A percentile compares a stretch with the other conserved stretches of the same genome.
Conservation (phyloP, 1,139 yeast species). For the Meyerozyma athensensis region DNA sequence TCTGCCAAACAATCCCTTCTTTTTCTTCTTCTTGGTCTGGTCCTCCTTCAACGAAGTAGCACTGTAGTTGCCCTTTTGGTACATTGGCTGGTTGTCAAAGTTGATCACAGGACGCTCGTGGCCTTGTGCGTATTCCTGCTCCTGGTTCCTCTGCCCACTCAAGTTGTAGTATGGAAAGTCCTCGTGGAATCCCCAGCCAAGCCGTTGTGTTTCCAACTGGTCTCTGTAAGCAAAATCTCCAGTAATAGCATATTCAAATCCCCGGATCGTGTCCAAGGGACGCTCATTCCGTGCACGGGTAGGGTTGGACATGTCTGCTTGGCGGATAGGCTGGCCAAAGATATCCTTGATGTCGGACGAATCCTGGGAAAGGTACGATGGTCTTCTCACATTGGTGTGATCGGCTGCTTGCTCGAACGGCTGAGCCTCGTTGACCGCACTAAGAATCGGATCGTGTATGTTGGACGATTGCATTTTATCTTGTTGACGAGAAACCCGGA, state of each 20-base stretch:
- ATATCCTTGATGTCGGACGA: conserved; percentile 59
- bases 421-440: conserved; percentile 91
- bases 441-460: conserved; percentile 82
- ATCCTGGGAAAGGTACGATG: conserved; percentile 21
- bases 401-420: conserved; percentile 82
- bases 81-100: conserved; percentile 53
- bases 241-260: conserved; percentile 88
- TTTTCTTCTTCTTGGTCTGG: conserved; percentile 36
- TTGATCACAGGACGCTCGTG: conserved; percentile 29
- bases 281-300: conserved; percentile 89
- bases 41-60: conserved; percentile 37
- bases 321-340: conserved; percentile 71
- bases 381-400: conserved; percentile 20
- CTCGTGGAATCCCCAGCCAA: conserved; percentile 72
- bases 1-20: conserved; percentile 74
- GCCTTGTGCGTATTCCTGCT: conserved; percentile 10
- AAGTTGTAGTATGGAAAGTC: conserved; percentile 40
- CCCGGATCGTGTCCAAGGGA: conserved; percentile 89
- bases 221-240: conserved; percentile 77
- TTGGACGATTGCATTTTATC: conserved; percentile 50
- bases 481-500: conserved; percentile 32
- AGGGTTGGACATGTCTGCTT: conserved; percentile 87
- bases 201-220: conserved; percentile 68
- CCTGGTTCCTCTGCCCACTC: conserved; percentile 14
- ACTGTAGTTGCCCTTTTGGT: conserved; percentile 52